These are phyloP conservation scores for Cystobasidiaceae sp. DNA, from an alignment of 1,284 basidiomycete genomes.

Conservation along the genomic window DNA sequence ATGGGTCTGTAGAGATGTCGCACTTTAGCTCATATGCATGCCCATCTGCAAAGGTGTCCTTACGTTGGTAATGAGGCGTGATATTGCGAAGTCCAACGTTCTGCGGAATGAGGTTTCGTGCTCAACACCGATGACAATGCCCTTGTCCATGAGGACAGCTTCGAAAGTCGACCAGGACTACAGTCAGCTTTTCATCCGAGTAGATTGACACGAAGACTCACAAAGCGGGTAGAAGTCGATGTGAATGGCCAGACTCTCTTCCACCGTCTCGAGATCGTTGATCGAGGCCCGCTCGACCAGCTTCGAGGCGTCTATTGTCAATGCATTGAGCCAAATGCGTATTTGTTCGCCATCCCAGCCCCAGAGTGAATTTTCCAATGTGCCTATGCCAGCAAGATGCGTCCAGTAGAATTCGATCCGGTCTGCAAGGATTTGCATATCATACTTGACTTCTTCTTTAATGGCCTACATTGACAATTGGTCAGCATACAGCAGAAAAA, in stretches of 20 bases:
- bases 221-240: constrained; percentile 94
- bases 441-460: constrained; percentile 88
- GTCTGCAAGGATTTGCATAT: constrained; percentile 94
- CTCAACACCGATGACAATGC: constrained; percentile 94
- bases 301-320: constrained; percentile 66
- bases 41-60: no score
- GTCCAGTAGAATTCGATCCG: constrained; percentile 98
- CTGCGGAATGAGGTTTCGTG: constrained; percentile 71
- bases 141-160: constrained; percentile 98
- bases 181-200: constrained; percentile 13
- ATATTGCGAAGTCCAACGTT: constrained; percentile 83
- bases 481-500: constrained; percentile 22
- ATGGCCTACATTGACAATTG: constrained; percentile 55
- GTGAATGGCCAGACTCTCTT: constrained; percentile 84
- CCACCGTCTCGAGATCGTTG: constrained; percentile 60
- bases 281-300: constrained; percentile 45
- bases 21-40: background rate
- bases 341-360: constrained; percentile 87
- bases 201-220: constrained; percentile 53
- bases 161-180: constrained; percentile 21
- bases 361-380: constrained; percentile 95
- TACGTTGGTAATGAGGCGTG: constrained; percentile 83
- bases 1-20: constrained; percentile 69
- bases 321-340: constrained; percentile 89
- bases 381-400: constrained; percentile 83